Percentiles rank a stretch among this genome's conserved stretches.
Evolutionary conservation across 1,139 yeast genomes (phyloP).

Genomic region (Suhomyces panamericanus): DNA sequence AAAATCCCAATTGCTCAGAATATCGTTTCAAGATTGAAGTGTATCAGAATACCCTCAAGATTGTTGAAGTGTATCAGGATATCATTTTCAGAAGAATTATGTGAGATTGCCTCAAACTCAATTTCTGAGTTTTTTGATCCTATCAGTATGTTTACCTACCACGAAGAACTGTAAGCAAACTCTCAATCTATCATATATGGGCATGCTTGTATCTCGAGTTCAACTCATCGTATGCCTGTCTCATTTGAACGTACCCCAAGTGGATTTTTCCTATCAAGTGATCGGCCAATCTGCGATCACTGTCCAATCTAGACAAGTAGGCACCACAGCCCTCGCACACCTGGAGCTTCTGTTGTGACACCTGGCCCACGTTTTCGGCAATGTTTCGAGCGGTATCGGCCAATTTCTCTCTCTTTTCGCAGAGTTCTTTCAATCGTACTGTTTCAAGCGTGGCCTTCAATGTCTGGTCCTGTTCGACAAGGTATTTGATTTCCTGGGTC

Average conservation of each 20-base stretch:
- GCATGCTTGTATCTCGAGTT: constrained; percentile 20
- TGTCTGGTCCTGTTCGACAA: constrained; percentile 53
- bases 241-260: constrained; percentile 74
- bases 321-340: constrained; percentile 94
- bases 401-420: constrained; percentile 48
- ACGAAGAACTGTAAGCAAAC: too few relatives aligned
- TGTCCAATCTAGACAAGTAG: constrained; percentile 80
- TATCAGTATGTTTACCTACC: too few relatives aligned
- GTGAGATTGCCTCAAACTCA: too few relatives aligned
- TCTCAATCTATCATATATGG: neutral
- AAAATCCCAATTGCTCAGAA: too few relatives aligned
- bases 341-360: constrained; percentile 87
- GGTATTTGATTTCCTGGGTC: constrained; percentile 65
- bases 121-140: too few relatives aligned
- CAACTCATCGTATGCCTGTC: constrained; percentile 59
- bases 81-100: too few relatives aligned
- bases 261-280: constrained; percentile 91
- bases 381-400: constrained; percentile 57
- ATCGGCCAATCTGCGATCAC: constrained; percentile 86
- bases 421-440: constrained; percentile 44
- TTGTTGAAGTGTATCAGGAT: too few relatives aligned
- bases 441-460: constrained; percentile 53
- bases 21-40: too few relatives aligned
- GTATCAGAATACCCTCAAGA: too few relatives aligned
- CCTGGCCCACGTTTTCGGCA: constrained; percentile 77